A percentile compares a stretch with the other conserved stretches of the same genome.
Evolutionary conservation across 306 rosid species (phyloP).

Genomic region (Trifolium pratense): DNA sequence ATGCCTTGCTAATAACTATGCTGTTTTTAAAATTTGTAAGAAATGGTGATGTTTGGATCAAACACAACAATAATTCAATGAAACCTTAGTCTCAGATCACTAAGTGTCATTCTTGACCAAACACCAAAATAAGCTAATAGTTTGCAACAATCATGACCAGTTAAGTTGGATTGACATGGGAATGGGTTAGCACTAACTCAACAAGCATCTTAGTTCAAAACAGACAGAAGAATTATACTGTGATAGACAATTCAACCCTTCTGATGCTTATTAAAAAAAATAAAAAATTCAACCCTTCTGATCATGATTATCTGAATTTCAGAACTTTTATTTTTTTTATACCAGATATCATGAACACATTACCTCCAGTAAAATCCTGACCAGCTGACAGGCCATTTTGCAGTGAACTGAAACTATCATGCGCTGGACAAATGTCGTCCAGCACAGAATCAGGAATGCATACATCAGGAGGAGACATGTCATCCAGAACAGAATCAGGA

Average conservation of each 20-base stretch:
- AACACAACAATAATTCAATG: neutral
- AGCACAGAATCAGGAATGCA: neutral
- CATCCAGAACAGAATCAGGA: conserved; percentile 50
- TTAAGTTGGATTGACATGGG: conserved; percentile 1
- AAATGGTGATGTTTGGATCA: conserved; percentile 33
- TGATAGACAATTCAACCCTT: neutral
- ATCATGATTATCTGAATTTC: conserved; percentile 34
- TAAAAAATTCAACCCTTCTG: conserved; percentile 6
- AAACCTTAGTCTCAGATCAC: neutral
- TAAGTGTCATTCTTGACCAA: conserved; percentile 5
- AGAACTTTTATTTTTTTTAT: conserved; percentile 1
- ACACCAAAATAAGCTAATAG: conserved; percentile 20
- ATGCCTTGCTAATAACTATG: conserved; percentile 40
- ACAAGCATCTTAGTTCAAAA: conserved; percentile 35
- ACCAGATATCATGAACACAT: conserved; percentile 40
- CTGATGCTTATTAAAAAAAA: no score
- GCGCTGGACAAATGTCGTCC: conserved; percentile 33
- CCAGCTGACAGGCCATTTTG: conserved; percentile 45
- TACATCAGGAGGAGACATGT: conserved; percentile 39
- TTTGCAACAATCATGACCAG: conserved; percentile 28
- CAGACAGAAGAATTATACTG: conserved; percentile 25
- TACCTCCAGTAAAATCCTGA: conserved; percentile 53
- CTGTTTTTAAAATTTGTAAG: conserved; percentile 25
- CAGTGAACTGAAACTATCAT: conserved; percentile 38
- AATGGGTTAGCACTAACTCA: conserved; percentile 5